These are phyloP conservation scores for Thielaviopsis euricoi DNA, from an alignment of 2,329 filamentous ascomycete species.

Conservation along the genomic window DNA sequence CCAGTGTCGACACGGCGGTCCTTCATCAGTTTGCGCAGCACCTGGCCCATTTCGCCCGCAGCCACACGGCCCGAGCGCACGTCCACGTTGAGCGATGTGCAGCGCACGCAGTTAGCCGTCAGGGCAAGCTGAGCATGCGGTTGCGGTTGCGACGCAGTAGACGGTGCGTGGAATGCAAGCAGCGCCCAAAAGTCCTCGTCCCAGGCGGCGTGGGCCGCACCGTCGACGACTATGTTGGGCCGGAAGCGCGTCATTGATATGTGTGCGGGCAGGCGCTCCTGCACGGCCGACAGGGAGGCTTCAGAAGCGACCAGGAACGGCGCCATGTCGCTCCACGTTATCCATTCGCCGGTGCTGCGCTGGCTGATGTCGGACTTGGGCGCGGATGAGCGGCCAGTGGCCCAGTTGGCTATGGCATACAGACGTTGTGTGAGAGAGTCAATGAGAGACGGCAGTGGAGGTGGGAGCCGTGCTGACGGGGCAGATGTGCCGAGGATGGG, in stretches of 20 bases:
- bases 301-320: conserved; percentile 58
- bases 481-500: conserved; percentile 40
- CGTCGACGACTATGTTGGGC: conserved; percentile 44
- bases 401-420: background rate
- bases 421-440: background rate
- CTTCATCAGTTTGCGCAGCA: conserved; percentile 53
- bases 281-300: conserved; percentile 53
- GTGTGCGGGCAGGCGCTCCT: conserved; percentile 28
- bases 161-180: conserved; percentile 25
- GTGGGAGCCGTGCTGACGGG: background rate
- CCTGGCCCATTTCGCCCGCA: conserved; percentile 37
- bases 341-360: conserved; percentile 23
- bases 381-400: background rate
- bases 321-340: conserved; percentile 60
- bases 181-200: conserved; percentile 62
- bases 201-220: conserved; percentile 39
- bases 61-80: conserved; percentile 46
- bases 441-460: background rate
- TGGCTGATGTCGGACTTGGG: too few species aligned
- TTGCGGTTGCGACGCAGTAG: conserved; percentile 15
- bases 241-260: conserved; percentile 47
- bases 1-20: conserved; percentile 57
- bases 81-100: conserved; percentile 55
- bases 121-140: conserved; percentile 29
- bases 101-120: conserved; percentile 55